Conservation (phyloP, 306 rosid genomes). For the Prunus armeniaca region DNA sequence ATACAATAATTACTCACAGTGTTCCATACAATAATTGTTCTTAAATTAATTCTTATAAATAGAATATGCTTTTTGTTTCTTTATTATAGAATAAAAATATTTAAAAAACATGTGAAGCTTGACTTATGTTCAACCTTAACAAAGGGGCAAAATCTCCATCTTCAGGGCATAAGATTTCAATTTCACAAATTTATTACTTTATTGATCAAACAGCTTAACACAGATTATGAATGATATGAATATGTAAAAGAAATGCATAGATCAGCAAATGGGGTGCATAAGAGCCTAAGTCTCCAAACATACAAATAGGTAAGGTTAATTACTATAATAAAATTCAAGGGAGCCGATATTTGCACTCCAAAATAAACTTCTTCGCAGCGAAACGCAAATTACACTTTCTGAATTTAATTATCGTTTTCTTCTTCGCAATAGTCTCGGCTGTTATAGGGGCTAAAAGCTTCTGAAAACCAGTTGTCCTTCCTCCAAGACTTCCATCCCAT, state of each 20-base stretch:
- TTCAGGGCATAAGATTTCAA: no score
- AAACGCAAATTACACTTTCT: background rate
- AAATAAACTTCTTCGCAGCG: background rate
- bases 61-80: no score
- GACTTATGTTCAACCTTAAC: no score
- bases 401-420: background rate
- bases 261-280: background rate
- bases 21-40: no score
- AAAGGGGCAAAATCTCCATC: no score
- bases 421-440: conserved; percentile 47
- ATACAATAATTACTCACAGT: no score
- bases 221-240: conserved; percentile 1
- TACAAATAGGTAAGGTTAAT: background rate
- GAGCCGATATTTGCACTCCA: background rate
- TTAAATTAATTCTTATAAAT: no score
- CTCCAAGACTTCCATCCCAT: conserved; percentile 53
- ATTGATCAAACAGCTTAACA: conserved; percentile 5
- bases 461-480: conserved; percentile 50
- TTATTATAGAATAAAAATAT: no score
- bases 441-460: conserved; percentile 54
- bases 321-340: background rate
- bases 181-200: background rate
- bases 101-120: no score
- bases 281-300: background rate
- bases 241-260: background rate